Evolutionary conservation across 805 yeast species (phyloP).

Genomic region (Debaryomyces maramus): DNA sequence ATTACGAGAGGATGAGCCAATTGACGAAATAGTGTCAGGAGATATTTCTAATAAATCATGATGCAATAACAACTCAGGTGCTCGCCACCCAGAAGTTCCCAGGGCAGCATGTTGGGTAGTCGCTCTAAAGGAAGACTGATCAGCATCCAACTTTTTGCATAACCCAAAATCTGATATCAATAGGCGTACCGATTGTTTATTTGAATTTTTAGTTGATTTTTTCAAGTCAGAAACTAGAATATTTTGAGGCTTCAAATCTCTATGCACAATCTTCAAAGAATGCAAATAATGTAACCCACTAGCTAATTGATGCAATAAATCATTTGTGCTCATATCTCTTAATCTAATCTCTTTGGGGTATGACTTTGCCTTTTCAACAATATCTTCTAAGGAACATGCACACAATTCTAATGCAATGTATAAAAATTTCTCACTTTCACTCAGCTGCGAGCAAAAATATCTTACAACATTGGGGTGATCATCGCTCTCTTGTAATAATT

Average conservation of each 20-base stretch:
- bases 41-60: conserved; percentile 40
- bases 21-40: conserved; percentile 36
- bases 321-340: conserved; percentile 33
- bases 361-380: conserved; percentile 57
- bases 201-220: conserved; percentile 23
- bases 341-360: conserved; percentile 36
- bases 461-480: conserved; percentile 95
- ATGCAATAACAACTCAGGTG: conserved; percentile 75
- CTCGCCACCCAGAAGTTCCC: conserved; percentile 98
- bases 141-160: conserved; percentile 87
- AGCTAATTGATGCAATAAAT: conserved; percentile 71
- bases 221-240: conserved; percentile 78
- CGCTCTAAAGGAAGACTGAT: conserved; percentile 90
- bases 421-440: conserved; percentile 67
- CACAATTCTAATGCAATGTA: conserved; percentile 94
- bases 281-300: conserved; percentile 86
- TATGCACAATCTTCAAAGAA: conserved; percentile 85
- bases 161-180: conserved; percentile 94
- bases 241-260: conserved; percentile 94
- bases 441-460: conserved; percentile 89
- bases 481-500: conserved; percentile 86
- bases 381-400: conserved; percentile 82
- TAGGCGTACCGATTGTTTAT: conserved; percentile 47
- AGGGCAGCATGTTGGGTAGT: conserved; percentile 86
- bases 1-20: conserved; percentile 18